Evolutionary conservation across 192 early-diverging fungal genomes (phyloP).

Genomic region (Backusella sp.): DNA sequence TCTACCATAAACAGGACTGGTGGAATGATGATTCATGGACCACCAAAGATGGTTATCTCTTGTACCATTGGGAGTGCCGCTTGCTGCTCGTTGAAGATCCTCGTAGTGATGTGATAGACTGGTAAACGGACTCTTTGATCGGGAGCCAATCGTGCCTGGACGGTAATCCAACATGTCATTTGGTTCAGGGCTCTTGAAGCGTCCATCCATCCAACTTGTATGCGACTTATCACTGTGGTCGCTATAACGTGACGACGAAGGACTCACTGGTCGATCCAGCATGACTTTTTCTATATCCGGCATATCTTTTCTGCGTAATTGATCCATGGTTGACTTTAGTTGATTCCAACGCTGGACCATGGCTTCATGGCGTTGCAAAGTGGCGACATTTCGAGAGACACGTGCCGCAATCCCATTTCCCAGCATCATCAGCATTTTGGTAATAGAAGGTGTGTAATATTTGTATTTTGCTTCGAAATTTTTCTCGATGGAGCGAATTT

Average conservation of each 20-base stretch:
- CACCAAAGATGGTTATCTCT: conserved; percentile 24
- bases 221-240: conserved; percentile 28
- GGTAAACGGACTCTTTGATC: conserved; percentile 22
- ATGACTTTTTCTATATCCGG: conserved; percentile 32
- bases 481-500: conserved; percentile 51
- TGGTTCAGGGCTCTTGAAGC: conserved; percentile 32
- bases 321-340: conserved; percentile 37
- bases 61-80: conserved; percentile 15
- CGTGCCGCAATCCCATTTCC: conserved; percentile 51
- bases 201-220: conserved; percentile 17
- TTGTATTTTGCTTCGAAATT: conserved; percentile 57
- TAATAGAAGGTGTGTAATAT: conserved; percentile 53
- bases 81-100: conserved; percentile 11
- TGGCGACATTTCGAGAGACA: conserved; percentile 41
- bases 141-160: background rate
- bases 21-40: conserved; percentile 5
- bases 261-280: conserved; percentile 30
- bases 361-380: conserved; percentile 43
- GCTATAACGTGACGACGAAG: conserved; percentile 32
- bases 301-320: conserved; percentile 28
- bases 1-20: conserved; percentile 28
- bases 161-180: background rate
- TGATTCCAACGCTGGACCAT: conserved; percentile 53
- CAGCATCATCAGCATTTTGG: conserved; percentile 55
- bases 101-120: conserved; percentile 18